Conservation (phyloP, 805 yeast species). For the Blastobotrys peoriensis region DNA sequence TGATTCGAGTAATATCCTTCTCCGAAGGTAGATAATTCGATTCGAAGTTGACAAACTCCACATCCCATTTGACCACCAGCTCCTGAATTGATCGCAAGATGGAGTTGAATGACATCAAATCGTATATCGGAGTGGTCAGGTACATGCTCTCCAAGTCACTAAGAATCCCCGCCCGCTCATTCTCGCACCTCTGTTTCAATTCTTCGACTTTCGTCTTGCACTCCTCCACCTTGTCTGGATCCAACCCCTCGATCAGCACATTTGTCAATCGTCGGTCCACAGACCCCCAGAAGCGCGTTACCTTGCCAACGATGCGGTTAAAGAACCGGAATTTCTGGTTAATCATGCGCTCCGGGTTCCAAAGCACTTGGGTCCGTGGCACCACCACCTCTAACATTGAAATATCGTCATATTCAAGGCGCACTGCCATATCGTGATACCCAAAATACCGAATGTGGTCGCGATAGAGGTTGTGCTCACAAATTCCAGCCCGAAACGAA, state of each 20-base stretch:
- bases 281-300: conserved; percentile 63
- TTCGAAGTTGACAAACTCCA: conserved; percentile 75
- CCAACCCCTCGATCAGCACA: conserved; percentile 72
- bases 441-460: conserved; percentile 84
- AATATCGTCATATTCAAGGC: conserved; percentile 70
- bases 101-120: conserved; percentile 63
- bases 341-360: conserved; percentile 68
- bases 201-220: conserved; percentile 57
- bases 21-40: conserved; percentile 78
- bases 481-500: conserved; percentile 55
- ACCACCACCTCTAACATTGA: conserved; percentile 73
- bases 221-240: conserved; percentile 62
- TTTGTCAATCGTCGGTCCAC: conserved; percentile 62
- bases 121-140: conserved; percentile 50
- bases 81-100: conserved; percentile 70
- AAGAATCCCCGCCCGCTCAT: conserved; percentile 39
- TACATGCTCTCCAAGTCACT: conserved; percentile 48
- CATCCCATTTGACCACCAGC: conserved; percentile 81
- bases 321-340: conserved; percentile 60
- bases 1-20: conserved; percentile 83
- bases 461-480: conserved; percentile 74
- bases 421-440: conserved; percentile 66
- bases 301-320: conserved; percentile 45
- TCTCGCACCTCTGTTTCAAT: conserved; percentile 45
- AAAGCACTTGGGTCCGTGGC: conserved; percentile 64